Conservation (phyloP, 495 filamentous ascomycete genomes). For the Cryomyces antarcticus region DNA sequence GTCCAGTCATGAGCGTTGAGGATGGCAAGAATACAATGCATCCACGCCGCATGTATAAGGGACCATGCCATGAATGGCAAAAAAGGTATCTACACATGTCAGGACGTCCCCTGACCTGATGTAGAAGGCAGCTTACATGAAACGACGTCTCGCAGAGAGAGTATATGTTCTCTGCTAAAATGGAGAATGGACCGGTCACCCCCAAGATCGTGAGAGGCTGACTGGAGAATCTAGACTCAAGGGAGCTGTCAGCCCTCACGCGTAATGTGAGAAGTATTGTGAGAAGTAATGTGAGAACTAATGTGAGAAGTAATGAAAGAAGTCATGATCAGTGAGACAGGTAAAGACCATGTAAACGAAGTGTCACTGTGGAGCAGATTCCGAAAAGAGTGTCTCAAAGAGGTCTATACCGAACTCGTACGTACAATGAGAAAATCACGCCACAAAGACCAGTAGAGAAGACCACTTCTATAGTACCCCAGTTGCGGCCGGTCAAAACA, state of each 20-base stretch:
- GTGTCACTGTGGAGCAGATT: no score
- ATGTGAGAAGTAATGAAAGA: not conserved
- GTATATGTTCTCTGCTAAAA: conserved; percentile 52
- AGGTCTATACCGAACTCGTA: not conserved
- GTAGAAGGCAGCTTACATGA: conserved; percentile 20
- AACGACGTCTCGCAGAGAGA: conserved; percentile 35
- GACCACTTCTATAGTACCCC: conserved; percentile 53
- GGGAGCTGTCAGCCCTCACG: no score
- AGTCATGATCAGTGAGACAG: not conserved
- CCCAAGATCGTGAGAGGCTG: conserved; percentile 56
- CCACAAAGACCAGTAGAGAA: conserved; percentile 52
- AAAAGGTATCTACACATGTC: conserved; percentile 32
- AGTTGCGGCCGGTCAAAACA: conserved; percentile 41
- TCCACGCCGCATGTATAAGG: conserved; percentile 48
- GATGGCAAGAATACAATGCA: conserved; percentile 48
- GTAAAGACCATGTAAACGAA: not conserved
- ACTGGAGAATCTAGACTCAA: conserved; percentile 30
- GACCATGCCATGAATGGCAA: conserved; percentile 59
- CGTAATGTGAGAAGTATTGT: not conserved
- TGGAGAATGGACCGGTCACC: conserved; percentile 54
- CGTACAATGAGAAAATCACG: conserved; percentile 43
- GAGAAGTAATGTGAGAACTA: not conserved
- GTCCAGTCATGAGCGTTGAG: conserved; percentile 61
- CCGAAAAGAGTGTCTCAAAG: no score
- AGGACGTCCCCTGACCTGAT: not conserved